Conservation (phyloP, 306 rosid genomes). For the Dryas octopetala region DNA sequence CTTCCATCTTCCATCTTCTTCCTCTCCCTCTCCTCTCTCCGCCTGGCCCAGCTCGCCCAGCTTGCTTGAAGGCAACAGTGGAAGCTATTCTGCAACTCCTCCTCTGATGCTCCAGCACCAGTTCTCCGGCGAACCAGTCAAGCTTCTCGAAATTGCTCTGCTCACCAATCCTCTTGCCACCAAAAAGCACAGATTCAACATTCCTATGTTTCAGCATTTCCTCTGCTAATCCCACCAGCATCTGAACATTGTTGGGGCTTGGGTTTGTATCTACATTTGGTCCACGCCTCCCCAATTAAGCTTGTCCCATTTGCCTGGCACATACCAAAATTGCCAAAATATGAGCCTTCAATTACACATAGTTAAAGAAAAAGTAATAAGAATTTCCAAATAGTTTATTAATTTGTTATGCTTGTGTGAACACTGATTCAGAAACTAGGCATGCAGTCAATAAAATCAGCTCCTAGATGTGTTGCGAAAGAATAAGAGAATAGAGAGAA, state of each 20-base stretch:
- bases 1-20: too few relatives aligned
- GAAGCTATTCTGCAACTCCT: constrained; percentile 99
- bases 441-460: not conserved
- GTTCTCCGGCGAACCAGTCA: constrained; percentile 98
- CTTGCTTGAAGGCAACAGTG: constrained; percentile 99
- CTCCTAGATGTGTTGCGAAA: too few relatives aligned
- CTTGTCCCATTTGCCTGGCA: constrained; percentile 88
- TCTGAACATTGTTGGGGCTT: constrained; percentile 68
- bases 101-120: constrained; percentile 97
- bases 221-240: constrained; percentile 71
- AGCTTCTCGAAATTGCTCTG: constrained; percentile 85
- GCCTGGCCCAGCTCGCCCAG: too few relatives aligned
- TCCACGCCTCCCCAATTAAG: constrained; percentile 74
- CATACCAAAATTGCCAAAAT: constrained; percentile 22
- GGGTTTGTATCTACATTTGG: constrained; percentile 77
- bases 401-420: not conserved
- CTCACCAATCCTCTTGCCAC: constrained; percentile 82
- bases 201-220: constrained; percentile 94
- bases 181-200: constrained; percentile 92
- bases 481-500: too few relatives aligned
- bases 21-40: too few relatives aligned
- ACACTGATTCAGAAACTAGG: not conserved
- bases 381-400: not conserved
- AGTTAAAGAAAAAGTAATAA: not conserved
- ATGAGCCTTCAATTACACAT: constrained; percentile 8